These are phyloP conservation scores for Boletellus deceptivus DNA, from an alignment of 1,284 basidiomycete genomes.

Conservation along the genomic window DNA sequence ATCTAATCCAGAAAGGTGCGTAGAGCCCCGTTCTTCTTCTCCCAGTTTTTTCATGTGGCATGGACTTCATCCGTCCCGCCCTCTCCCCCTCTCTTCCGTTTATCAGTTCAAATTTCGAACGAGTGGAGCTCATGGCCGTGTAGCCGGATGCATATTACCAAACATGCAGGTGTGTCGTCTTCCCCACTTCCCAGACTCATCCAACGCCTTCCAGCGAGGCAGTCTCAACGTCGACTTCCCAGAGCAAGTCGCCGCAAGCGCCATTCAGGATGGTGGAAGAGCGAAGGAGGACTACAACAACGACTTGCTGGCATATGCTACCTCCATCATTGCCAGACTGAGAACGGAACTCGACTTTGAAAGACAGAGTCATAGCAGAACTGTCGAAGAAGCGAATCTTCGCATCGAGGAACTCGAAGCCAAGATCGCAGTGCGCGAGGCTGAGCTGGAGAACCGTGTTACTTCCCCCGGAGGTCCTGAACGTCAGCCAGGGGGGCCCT, in stretches of 20 bases:
- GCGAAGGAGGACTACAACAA: slow-evolving; percentile 2
- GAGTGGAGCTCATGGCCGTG: slow-evolving; percentile 53
- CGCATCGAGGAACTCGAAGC: slow-evolving; percentile 50
- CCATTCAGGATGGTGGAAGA: not conserved
- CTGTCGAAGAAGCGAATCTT: slow-evolving; percentile 39
- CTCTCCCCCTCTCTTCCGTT: not conserved
- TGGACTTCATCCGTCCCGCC: not conserved
- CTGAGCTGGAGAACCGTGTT: slow-evolving; percentile 45
- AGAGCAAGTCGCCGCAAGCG: slow-evolving; percentile 14
- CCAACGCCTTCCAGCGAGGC: slow-evolving; percentile 19
- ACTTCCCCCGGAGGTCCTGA: slow-evolving; percentile 4
- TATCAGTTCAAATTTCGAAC: slow-evolving; percentile 51
- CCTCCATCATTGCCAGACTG: slow-evolving; percentile 43
- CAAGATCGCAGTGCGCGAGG: slow-evolving; percentile 54
- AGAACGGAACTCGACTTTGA: slow-evolving; percentile 46
- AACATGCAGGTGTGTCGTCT: slow-evolving; percentile 43
- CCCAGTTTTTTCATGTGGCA: not conserved
- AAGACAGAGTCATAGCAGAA: slow-evolving; percentile 41
- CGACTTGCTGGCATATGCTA: slow-evolving; percentile 38
- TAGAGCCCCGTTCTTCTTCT: not conserved
- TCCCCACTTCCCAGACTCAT: slow-evolving; percentile 7
- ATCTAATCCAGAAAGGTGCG: slow-evolving; percentile 59
- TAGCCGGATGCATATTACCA: slow-evolving; percentile 45
- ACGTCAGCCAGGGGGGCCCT: not conserved
- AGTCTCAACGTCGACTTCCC: slow-evolving; percentile 18